Conservation (phyloP, 345 rosid genomes). For the Brassica rapa region DNA sequence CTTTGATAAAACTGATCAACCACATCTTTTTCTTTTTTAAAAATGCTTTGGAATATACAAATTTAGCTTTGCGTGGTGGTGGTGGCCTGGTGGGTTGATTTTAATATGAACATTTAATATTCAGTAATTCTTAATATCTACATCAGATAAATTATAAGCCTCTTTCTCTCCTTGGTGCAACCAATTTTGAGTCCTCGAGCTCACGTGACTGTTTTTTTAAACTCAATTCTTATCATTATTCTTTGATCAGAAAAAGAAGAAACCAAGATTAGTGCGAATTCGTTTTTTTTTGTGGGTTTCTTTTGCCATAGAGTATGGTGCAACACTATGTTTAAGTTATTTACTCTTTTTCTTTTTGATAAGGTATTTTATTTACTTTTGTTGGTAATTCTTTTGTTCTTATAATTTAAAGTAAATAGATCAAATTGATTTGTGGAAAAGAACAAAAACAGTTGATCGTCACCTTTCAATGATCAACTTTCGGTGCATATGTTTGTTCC, state of each 20-base stretch:
- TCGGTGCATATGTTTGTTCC: constrained; percentile 40
- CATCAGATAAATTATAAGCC: neutral
- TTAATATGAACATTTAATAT: neutral
- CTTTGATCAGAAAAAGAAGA: neutral
- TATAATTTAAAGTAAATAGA: neutral
- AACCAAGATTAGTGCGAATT: neutral
- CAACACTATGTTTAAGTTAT: constrained; percentile 2
- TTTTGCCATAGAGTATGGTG: neutral
- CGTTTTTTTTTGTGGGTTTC: constrained; percentile 10
- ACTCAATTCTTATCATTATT: constrained; percentile 1
- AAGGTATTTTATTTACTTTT: neutral
- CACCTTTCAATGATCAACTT: constrained; percentile 37
- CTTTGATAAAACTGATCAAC: constrained; percentile 25
- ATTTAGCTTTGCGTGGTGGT: constrained; percentile 18
- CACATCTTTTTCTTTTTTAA: neutral
- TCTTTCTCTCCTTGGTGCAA: constrained; percentile 24
- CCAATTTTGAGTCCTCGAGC: constrained; percentile 20
- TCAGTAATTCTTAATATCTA: constrained; percentile 18
- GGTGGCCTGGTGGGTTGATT: constrained; percentile 37
- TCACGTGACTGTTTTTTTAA: constrained; percentile 31
- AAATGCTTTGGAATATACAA: constrained; percentile 34
- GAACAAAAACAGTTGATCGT: constrained; percentile 19
- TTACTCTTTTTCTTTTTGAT: neutral
- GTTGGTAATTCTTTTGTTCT: neutral
- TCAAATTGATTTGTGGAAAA: constrained; percentile 13